Conservation (phyloP, 768 basidiomycete species). For the Suillus occidentalis region DNA sequence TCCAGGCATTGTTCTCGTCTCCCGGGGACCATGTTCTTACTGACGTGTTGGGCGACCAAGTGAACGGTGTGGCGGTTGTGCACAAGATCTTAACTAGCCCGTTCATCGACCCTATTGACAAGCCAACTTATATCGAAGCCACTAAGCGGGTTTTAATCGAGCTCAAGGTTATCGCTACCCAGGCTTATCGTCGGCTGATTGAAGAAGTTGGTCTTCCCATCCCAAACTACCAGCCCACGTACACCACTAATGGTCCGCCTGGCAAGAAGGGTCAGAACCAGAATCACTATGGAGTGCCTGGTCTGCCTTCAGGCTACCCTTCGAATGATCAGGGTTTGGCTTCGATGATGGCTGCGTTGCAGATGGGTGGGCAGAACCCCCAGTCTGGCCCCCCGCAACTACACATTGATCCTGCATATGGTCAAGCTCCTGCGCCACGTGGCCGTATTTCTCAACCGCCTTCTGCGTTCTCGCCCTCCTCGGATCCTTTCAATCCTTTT, state of each 20-base stretch:
- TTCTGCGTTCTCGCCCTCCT: conserved; percentile 49
- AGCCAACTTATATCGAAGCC: conserved; percentile 73
- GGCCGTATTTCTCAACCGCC: conserved; percentile 45
- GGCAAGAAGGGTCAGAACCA: conserved; percentile 58
- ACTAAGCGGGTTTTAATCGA: conserved; percentile 89
- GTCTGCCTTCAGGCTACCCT: conserved; percentile 76
- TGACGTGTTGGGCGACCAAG: conserved; percentile 94
- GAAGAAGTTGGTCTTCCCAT: conserved; percentile 94
- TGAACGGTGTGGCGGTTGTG: conserved; percentile 91
- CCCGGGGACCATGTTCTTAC: conserved; percentile 87
- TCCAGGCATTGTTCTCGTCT: conserved; percentile 89
- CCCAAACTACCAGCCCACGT: conserved; percentile 82
- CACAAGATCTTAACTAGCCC: conserved; percentile 90
- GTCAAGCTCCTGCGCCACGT: conserved; percentile 44
- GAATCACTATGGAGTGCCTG: conserved; percentile 65
- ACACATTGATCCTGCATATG: conserved; percentile 67
- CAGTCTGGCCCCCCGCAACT: conserved; percentile 76
- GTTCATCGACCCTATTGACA: conserved; percentile 73
- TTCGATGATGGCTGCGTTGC: conserved; percentile 90
- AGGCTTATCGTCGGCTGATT: conserved; percentile 89
- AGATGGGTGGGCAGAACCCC: conserved; percentile 87
- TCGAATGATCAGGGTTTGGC: conserved; percentile 83
- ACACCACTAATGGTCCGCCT: conserved; percentile 58
- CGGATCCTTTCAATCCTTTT: conserved; percentile 61
- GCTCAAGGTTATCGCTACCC: conserved; percentile 91